Evolutionary conservation across 805 yeast genomes (phyloP), one percentile per base, ranked within the genome.

Genomic region (Kodamaea kaohsiungensis): DNA sequence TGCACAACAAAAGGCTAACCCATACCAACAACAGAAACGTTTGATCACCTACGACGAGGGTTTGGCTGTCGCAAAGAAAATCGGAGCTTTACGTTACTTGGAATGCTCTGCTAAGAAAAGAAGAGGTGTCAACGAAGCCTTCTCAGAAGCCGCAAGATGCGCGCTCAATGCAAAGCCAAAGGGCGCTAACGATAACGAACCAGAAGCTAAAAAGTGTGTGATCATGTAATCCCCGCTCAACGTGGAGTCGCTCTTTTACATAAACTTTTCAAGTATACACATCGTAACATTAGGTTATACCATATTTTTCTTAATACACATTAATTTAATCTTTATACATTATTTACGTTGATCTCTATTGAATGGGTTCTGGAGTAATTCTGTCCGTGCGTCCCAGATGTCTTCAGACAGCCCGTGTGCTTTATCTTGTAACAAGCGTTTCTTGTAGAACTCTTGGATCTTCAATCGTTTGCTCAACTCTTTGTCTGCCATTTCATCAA

Each of bases 91-190:
- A 63, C 83, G 98, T 65, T 95, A 95, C 70, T 79, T 95, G 66
- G 99, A 95, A 72, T 95, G 99, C 74, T 89, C 97, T 25, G 98
- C 99, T 6, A 95, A 92, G 78, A 86, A 88, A 69, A 93, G 92
- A 71, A 84, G 96, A 66, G 99, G 99, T 60, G 99, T 95, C n/a
- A 95, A 96, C 66, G 99, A 95, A 75, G 98, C 98, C 8, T 95
- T 95, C 69, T 91, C 98, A 0, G 99, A 95, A 73, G 99, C 98
- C 45, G 97, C 98, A 7, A 86, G 99, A 69, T 92, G 96, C 65
- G 98, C 98, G 1, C 79, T 93, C 61, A 87, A 89, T 58, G 96
- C 96, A 12, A 89, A 84, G 66, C 89, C 96, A 49, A 89, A 86
- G 73, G 93, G 92, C 52, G 84, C 83, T 49, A 74, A 75, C 57